Percentiles rank a stretch among this genome's conserved stretches.
These are phyloP conservation scores for Apiotrichum laibachii DNA, from an alignment of 1,284 basidiomycete species.

Conservation along the genomic window DNA sequence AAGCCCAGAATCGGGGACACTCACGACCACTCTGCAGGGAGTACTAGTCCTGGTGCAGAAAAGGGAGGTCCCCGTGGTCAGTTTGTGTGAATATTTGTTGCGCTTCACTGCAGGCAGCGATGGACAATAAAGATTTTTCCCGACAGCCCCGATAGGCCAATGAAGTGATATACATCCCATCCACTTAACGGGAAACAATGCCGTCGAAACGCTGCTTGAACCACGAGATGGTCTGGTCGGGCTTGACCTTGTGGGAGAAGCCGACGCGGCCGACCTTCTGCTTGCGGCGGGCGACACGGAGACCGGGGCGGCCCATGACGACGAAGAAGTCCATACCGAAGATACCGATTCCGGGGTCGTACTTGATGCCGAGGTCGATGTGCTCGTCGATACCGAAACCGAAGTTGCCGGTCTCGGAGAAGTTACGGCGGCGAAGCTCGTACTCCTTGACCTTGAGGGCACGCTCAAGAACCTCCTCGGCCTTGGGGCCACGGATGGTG, in stretches of 20 bases:
- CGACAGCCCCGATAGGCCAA: constrained; percentile 6
- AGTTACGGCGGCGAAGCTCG: constrained; percentile 88
- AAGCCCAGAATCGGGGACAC: constrained; percentile 2
- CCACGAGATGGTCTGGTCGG: constrained; percentile 93
- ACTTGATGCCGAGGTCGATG: constrained; percentile 97
- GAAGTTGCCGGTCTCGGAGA: constrained; percentile 95
- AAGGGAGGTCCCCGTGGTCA: constrained; percentile 11
- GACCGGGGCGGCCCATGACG: constrained; percentile 95
- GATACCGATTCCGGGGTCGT: constrained; percentile 95
- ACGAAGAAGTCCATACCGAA: constrained; percentile 99
- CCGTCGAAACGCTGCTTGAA: constrained; percentile 99
- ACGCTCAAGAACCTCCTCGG: constrained; percentile 98
- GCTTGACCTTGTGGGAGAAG: constrained; percentile 80
- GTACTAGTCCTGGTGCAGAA: constrained; percentile 8
- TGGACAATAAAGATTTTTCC: not conserved
- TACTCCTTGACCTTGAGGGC: constrained; percentile 99
- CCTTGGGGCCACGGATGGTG: constrained; percentile 98
- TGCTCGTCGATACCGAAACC: constrained; percentile 98
- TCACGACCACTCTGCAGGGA: constrained; percentile 12
- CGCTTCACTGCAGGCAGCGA: not conserved
- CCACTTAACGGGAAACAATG: constrained; percentile 63
- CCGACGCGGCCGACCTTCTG: constrained; percentile 84
- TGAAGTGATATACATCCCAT: constrained; percentile 19
- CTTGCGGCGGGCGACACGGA: constrained; percentile 88
- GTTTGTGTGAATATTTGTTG: not conserved